phyloP scores from a whole-genome alignment of 2,329 filamentous ascomycete species.

The Cytospora paraplurivora region DNA sequence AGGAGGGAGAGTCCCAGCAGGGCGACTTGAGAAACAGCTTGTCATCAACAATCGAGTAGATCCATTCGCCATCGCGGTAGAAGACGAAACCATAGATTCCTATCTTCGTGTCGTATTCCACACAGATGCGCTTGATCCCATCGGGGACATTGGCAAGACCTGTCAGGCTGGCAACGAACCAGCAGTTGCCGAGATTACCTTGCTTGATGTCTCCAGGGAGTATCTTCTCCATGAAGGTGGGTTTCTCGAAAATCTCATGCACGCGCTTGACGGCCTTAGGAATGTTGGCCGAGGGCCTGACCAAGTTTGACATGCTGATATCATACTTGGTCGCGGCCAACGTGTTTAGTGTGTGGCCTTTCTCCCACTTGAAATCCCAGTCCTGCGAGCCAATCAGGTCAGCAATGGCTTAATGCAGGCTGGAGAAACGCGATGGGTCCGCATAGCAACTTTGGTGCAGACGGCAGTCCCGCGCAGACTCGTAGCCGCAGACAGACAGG shows the following conservation, averaged over 20 bases:
- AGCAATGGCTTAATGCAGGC: background rate
- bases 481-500: background rate
- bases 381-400: slow-evolving; percentile 44
- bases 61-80: slow-evolving; percentile 86
- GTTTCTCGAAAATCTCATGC: slow-evolving; percentile 74
- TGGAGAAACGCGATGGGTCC: background rate
- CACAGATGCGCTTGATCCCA: slow-evolving; percentile 72
- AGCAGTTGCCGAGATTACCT: slow-evolving; percentile 77
- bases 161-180: slow-evolving; percentile 77
- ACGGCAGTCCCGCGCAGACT: background rate
- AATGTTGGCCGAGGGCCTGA: slow-evolving; percentile 51
- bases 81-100: slow-evolving; percentile 92
- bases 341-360: slow-evolving; percentile 57
- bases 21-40: slow-evolving; percentile 84
- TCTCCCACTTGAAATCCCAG: slow-evolving; percentile 69
- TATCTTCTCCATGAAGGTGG: slow-evolving; percentile 67
- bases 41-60: slow-evolving; percentile 88
- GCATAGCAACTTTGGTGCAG: background rate
- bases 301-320: slow-evolving; percentile 47
- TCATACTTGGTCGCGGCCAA: slow-evolving; percentile 56
- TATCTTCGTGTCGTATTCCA: slow-evolving; percentile 71
- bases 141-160: slow-evolving; percentile 73
- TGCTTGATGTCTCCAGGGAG: slow-evolving; percentile 77
- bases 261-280: slow-evolving; percentile 77
- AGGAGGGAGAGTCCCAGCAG: slow-evolving; percentile 77